A percentile compares a stretch with the other conserved stretches of the same genome.
phyloP scores from a whole-genome alignment of 768 basidiomycete genomes.

The Tricholoma bakamatsutake region DNA sequence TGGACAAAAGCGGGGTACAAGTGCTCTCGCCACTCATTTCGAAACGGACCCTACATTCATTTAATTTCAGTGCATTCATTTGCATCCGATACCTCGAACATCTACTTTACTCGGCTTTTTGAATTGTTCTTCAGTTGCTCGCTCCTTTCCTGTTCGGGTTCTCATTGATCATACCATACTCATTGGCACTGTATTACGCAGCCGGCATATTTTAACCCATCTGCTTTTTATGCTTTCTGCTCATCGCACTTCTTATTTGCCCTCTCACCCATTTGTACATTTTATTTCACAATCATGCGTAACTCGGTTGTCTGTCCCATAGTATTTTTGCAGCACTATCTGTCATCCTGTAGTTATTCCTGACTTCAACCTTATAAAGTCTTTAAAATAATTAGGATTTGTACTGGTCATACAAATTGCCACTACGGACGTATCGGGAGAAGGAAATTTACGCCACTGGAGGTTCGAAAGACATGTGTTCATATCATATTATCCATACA shows the following conservation, averaged over 20 bases:
- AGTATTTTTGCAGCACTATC: conserved; percentile 59
- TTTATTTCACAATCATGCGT: conserved; percentile 45
- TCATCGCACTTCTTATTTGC: conserved; percentile 36
- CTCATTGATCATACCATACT: conserved; percentile 36
- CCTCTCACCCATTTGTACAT: conserved; percentile 51
- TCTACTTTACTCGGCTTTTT: conserved; percentile 37
- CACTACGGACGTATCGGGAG: not conserved
- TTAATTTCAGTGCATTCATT: conserved; percentile 26
- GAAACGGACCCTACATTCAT: conserved; percentile 31
- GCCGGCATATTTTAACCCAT: conserved; percentile 54
- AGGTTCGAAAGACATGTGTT: conserved; percentile 1
- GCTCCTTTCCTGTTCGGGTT: conserved; percentile 23
- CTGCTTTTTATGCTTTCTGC: conserved; percentile 46
- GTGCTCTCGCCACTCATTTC: conserved; percentile 21
- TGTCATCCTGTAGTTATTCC: conserved; percentile 69
- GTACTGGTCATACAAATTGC: not conserved
- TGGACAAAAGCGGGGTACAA: conserved; percentile 15
- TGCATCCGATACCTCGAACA: conserved; percentile 30
- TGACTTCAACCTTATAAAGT: conserved; percentile 49
- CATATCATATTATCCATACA: conserved; percentile 15
- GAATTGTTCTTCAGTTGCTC: conserved; percentile 34
- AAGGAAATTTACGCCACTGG: not conserved
- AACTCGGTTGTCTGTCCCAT: conserved; percentile 65
- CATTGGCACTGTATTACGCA: conserved; percentile 66
- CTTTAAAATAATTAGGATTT: conserved; percentile 25